Evolutionary conservation across 2,329 filamentous ascomycete species (phyloP), one percentile per base, ranked within the genome.

Genomic region (Pseudogymnoascus sp.): DNA sequence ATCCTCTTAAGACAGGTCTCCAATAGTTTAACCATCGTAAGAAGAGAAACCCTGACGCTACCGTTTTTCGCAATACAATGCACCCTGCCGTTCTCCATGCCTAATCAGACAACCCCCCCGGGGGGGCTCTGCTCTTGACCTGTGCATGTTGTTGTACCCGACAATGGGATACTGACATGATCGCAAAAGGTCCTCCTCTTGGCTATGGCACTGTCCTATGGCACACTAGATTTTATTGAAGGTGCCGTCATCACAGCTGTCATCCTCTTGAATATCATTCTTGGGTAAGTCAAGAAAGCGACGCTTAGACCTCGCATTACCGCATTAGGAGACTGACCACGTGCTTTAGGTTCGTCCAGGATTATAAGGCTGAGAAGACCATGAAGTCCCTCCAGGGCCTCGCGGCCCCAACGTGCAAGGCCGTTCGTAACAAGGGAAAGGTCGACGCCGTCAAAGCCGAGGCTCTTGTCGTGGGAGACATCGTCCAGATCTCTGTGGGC

Each of bases 1-100:
- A 89, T 91, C 78, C 82, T 91, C 77, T 76, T 91, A 77, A 88
- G 87, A 72, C 88, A 91, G 78, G 83, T 90, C 69, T 89, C 88
- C 68, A 91, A 91, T 78, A 89, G 87, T 77, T 79, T 91, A 76
- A 91, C 88, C 67, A 80, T 88, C 73, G 86, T 81, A 75, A 69
- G 76, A 72, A 42, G 46, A 63, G 33, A 59, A 59, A 33, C 53
- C 53, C 33, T 37, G 21, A 59, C 29, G 21, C 29, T 13, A 59
- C 53, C 10, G 1, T 44, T 59, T 59, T 35, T 19, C 53, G 53
- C 53, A 59, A 59, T 37, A 59, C 53, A 59, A 59, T 59, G 53
- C 53, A 59, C 53, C 33, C 53, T 59, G 53, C 29, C 33, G 33
- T 59, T 33, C 21, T 46, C 42, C 42, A 46, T 46, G 42, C 42